Base-by-base conservation (phyloP, 2,329 filamentous ascomycete genomes). In the Leptoxyphium fumago region DNA sequence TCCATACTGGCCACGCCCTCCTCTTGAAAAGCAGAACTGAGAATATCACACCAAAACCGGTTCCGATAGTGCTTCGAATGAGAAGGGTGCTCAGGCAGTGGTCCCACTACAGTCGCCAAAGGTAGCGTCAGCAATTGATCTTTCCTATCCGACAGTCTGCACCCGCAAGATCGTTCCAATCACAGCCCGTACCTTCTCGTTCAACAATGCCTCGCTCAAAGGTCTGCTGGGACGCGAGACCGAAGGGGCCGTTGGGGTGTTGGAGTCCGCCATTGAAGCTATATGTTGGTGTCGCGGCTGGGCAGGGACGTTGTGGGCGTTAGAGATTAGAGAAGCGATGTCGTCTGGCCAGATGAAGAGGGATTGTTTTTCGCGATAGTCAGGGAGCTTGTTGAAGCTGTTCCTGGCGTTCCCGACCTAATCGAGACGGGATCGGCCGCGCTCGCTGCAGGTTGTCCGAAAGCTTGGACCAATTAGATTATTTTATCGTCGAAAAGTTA, bases 11-110 rank as follows among this genome's bases (percentile, higher is more conserved):
- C 86, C 89, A 98, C 53, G 91, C 85, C 71, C 91, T 82, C 67
- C 93, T 83, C 77, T 94, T 94, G 78, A 98, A 98, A 45, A 98
- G 71, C 46, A 98, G 82, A 49, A 98, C 88, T 49, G 91, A 96
- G 74, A 98, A 96, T 69, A 98, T 85, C 65, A 98, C 82, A 63
- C 91, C 91, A 70, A 98, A 98, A 56, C 84, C 86, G 63, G 96
- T 83, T 61, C 91, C 91, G 66, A 98, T 82, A 45, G 84, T 82
- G 53, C 89, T 96, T 68, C 93, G 88, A 74, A 98, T 93, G 63
- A 98, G 78, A 67, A 95, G 78, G 62, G 93, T 95, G 57, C 91
- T 96, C 57, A 98, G 80, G 69, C 91, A 95, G 71, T 84, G 89
- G 66, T 98, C 91, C 91, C 91, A 98, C 91, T 98, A 45, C 18